Percentiles rank a stretch among this genome's conserved stretches.
Evolutionary conservation across 2,329 filamentous ascomycete genomes (phyloP).

Genomic region (Cercospora zeina): DNA sequence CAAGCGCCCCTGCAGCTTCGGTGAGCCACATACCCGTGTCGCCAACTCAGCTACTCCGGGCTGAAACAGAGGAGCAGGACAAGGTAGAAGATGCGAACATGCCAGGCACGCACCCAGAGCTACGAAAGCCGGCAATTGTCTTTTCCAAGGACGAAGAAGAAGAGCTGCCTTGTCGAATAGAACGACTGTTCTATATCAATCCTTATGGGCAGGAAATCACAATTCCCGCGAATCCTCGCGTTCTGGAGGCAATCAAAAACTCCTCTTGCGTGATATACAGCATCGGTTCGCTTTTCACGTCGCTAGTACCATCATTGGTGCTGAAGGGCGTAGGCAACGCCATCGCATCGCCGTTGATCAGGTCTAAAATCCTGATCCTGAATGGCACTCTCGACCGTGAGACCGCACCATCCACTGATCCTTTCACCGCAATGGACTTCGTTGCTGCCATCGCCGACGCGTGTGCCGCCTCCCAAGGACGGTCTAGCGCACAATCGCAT

Average conservation of each 20-base stretch:
- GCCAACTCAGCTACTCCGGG: slow-evolving; percentile 31
- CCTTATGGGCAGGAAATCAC: slow-evolving; percentile 96
- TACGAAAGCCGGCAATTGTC: slow-evolving; percentile 76
- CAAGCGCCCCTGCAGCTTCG: slow-evolving; percentile 58
- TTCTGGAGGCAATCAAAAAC: slow-evolving; percentile 65
- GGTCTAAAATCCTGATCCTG: slow-evolving; percentile 77
- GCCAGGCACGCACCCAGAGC: slow-evolving; percentile 74
- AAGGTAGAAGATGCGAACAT: slow-evolving; percentile 76
- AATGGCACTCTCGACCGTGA: slow-evolving; percentile 85
- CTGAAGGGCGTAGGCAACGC: slow-evolving; percentile 72
- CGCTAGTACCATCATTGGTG: slow-evolving; percentile 78
- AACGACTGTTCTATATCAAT: slow-evolving; percentile 94
- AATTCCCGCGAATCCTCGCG: slow-evolving; percentile 78
- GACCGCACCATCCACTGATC: slow-evolving; percentile 66
- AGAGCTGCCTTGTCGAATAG: slow-evolving; percentile 74
- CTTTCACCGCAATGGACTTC: slow-evolving; percentile 77
- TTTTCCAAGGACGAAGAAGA: slow-evolving; percentile 76
- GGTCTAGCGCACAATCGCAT: slow-evolving; percentile 31
- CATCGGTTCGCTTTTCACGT: slow-evolving; percentile 92
- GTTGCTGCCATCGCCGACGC: slow-evolving; percentile 76
- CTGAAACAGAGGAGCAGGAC: slow-evolving; percentile 59
- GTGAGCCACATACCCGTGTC: slow-evolving; percentile 30
- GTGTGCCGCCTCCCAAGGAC: slow-evolving; percentile 65
- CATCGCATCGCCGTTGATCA: slow-evolving; percentile 51
- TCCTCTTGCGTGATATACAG: slow-evolving; percentile 78